A percentile compares a stretch with the other conserved stretches of the same genome.
These are phyloP conservation scores for Stropharia rugosoannulata DNA, from an alignment of 768 basidiomycete genomes.

Conservation along the genomic window DNA sequence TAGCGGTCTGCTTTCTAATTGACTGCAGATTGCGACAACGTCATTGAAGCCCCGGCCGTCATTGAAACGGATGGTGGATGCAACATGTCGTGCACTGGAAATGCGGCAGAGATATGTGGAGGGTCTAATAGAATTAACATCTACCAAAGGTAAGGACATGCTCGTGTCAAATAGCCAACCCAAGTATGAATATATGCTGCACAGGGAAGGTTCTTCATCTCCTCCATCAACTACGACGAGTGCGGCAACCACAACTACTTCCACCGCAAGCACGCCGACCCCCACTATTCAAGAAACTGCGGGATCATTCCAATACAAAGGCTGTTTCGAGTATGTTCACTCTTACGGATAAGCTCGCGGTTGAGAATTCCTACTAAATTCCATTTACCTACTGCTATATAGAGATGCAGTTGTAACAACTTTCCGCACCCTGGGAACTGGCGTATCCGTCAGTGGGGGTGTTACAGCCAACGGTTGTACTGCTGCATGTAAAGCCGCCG, in stretches of 20 bases:
- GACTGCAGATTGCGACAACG: constrained; percentile 59
- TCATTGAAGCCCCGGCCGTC: constrained; percentile 34
- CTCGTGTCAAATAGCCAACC: neutral
- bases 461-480: constrained; percentile 14
- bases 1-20: neutral
- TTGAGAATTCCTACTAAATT: neutral
- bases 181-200: neutral
- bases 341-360: neutral
- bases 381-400: neutral
- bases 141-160: constrained; percentile 2
- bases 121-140: constrained; percentile 34
- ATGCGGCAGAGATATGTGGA: constrained; percentile 56
- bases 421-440: constrained; percentile 6
- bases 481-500: constrained; percentile 9
- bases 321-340: constrained; percentile 11
- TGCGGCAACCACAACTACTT: neutral
- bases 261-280: constrained; percentile 1
- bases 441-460: constrained; percentile 9
- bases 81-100: constrained; percentile 58
- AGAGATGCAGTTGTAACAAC: constrained; percentile 13
- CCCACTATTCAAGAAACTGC: constrained; percentile 12
- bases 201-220: neutral
- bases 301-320: constrained; percentile 13
- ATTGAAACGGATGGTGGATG: constrained; percentile 42
- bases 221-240: neutral